These are phyloP conservation scores for Jackrogersella multiformis DNA, from an alignment of 495 filamentous ascomycete species.

Conservation along the genomic window DNA sequence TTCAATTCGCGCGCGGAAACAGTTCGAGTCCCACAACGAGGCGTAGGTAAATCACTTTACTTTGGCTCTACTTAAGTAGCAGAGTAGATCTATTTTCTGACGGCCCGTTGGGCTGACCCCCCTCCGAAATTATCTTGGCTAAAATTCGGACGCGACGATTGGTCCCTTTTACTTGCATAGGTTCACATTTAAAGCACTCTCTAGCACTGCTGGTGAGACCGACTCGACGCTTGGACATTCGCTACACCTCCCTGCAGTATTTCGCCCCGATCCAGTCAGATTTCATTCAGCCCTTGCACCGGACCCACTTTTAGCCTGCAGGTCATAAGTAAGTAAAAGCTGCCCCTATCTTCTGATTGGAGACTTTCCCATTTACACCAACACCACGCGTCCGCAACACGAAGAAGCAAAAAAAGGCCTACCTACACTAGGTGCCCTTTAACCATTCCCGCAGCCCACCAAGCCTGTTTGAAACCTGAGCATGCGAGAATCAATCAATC, in stretches of 20 bases:
- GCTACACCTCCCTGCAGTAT: conserved; percentile 31
- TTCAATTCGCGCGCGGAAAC: conserved; percentile 37
- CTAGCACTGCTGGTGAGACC: conserved; percentile 29
- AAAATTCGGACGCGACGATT: conserved; percentile 34
- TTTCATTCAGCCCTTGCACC: conserved; percentile 31
- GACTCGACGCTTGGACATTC: conserved; percentile 29
- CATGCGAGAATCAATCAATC: conserved; percentile 45
- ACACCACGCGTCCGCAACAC: conserved; percentile 43
- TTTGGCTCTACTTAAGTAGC: no score
- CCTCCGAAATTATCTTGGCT: conserved; percentile 28
- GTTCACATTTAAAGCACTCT: conserved; percentile 19
- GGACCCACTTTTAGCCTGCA: conserved; percentile 28
- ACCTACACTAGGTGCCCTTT: no score
- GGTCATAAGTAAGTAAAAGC: conserved; percentile 15
- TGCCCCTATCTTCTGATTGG: conserved; percentile 36
- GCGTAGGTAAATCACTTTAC: conserved; percentile 16
- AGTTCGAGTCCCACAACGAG: conserved; percentile 34
- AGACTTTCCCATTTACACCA: conserved; percentile 33
- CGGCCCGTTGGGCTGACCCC: conserved; percentile 11
- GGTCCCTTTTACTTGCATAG: conserved; percentile 20
- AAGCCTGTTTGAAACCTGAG: conserved; percentile 47
- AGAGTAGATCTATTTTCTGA: neutral
- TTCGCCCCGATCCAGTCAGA: conserved; percentile 32
- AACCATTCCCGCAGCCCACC: conserved; percentile 12
- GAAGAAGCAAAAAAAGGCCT: conserved; percentile 8